Conservation (phyloP, 192 early-diverging fungal species). For the Coemansia sp. region DNA sequence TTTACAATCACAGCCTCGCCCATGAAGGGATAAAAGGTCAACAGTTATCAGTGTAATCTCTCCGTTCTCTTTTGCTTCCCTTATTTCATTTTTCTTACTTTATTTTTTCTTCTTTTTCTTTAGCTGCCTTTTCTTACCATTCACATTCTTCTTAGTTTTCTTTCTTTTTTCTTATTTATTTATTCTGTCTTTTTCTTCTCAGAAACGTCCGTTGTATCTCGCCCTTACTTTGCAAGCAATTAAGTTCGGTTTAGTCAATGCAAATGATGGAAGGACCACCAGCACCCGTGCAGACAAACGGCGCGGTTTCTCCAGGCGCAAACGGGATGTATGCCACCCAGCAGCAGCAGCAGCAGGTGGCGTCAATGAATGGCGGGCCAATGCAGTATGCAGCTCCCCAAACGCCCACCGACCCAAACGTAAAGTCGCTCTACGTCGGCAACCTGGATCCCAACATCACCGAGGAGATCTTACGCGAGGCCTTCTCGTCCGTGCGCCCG, state of each 20-base stretch:
- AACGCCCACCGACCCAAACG: conserved; percentile 35
- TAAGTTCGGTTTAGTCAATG: conserved; percentile 8
- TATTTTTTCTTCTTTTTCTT: conserved; percentile 17
- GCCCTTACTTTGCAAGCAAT: conserved; percentile 5
- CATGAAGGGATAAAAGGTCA: no score
- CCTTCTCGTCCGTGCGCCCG: conserved; percentile 67
- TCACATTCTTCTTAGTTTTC: conserved; percentile 12
- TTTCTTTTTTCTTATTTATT: conserved; percentile 24
- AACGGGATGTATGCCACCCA: conserved; percentile 37
- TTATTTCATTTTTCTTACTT: conserved; percentile 17
- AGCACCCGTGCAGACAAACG: conserved; percentile 21
- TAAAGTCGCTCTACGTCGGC: conserved; percentile 77
- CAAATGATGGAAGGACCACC: conserved; percentile 47
- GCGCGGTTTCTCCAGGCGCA: conserved; percentile 10
- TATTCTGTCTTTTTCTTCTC: conserved; percentile 21
- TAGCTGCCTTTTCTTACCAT: conserved; percentile 10
- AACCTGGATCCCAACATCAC: conserved; percentile 82
- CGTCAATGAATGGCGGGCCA: conserved; percentile 21
- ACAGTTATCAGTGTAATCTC: background rate
- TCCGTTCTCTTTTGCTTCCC: conserved; percentile 1
- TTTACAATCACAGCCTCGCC: background rate
- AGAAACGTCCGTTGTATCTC: conserved; percentile 10
- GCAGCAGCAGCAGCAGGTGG: conserved; percentile 39
- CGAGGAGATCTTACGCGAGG: conserved; percentile 68
- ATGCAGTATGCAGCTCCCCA: conserved; percentile 41